Conservation (phyloP, 2,329 filamentous ascomycete genomes). For the Dichotomopilus funicola region DNA sequence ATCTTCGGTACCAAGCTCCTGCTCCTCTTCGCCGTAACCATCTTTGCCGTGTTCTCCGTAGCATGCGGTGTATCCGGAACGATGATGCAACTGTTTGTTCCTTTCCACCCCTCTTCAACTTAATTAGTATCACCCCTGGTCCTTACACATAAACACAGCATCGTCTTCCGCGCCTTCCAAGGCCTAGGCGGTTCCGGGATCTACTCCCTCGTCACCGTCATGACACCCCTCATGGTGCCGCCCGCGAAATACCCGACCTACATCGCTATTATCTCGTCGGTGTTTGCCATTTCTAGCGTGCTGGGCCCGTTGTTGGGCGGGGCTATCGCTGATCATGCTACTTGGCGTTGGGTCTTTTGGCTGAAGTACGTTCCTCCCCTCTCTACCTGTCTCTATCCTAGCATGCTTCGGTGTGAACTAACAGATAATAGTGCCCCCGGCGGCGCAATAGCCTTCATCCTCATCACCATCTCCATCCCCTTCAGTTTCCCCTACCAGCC, state of each 20-base stretch:
- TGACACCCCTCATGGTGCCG: slow-evolving; percentile 32
- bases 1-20: slow-evolving; percentile 38
- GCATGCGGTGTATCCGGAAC: slow-evolving; percentile 32
- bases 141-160: neutral
- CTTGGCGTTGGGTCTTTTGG: slow-evolving; percentile 43
- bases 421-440: slow-evolving; percentile 30
- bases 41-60: slow-evolving; percentile 36
- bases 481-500: slow-evolving; percentile 25
- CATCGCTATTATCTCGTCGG: slow-evolving; percentile 31
- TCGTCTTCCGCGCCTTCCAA: slow-evolving; percentile 33
- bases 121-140: neutral
- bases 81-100: slow-evolving; percentile 28
- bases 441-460: slow-evolving; percentile 23
- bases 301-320: slow-evolving; percentile 40
- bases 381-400: neutral
- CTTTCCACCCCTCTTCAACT: too few relatives aligned
- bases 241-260: slow-evolving; percentile 29
- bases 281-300: slow-evolving; percentile 36
- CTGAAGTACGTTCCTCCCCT: slow-evolving; percentile 34
- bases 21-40: slow-evolving; percentile 28
- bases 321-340: slow-evolving; percentile 33
- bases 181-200: slow-evolving; percentile 42
- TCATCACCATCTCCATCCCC: slow-evolving; percentile 24
- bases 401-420: neutral
- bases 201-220: slow-evolving; percentile 37